Base-by-base conservation (phyloP, 2,329 filamentous ascomycete species). In the Diaporthe ilicicola region DNA sequence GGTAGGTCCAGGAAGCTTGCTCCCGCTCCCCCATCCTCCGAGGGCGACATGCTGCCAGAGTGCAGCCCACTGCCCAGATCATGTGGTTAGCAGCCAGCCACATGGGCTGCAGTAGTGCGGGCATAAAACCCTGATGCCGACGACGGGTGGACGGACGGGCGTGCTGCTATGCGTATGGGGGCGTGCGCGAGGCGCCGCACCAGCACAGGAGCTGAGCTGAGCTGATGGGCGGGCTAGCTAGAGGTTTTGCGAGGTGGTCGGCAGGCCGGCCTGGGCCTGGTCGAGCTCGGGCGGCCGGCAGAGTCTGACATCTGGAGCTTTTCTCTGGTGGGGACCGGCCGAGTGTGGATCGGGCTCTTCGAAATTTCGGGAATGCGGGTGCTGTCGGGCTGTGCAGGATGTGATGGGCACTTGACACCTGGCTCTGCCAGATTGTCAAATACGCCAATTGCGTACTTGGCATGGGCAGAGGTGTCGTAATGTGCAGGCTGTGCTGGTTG, bases 401-500 rank as follows among this genome's bases (percentile, higher is more conserved):
- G 55, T 46, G 59, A 62, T 62, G 42, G 59, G 15, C 29, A 37
- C 17, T 48, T 62, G 19, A 32, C 10, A 4, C 19, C 22, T 54
- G 29, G 29, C 29, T 54, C 51, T 34, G 4, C 22, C 32, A 55
- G 32, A 55, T 24, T 17, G 6, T 48, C 59, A 34, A 24, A 17
- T 46, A 48, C 42, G 59, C 22, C 17, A 19, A 44, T 61, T 61
- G 24, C 29, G 59, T 62, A 62, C 22, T 22, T 15, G 27, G 10
- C 27, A 64, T 50, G 44, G 19, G 56, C 22, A 61, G 64, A 59
- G 66, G 66, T 56, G 70, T 69, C 66, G 54, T 61, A 34, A 53
- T 42, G 66, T 42, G 55, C 50, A 64, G 66, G 65, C 70, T 51
- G 70, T 64, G 50, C 59, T 22, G 17, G 56, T 29, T 32, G 44